Conservation (phyloP, 2,329 filamentous ascomycete genomes). For the Penicillium freii region DNA sequence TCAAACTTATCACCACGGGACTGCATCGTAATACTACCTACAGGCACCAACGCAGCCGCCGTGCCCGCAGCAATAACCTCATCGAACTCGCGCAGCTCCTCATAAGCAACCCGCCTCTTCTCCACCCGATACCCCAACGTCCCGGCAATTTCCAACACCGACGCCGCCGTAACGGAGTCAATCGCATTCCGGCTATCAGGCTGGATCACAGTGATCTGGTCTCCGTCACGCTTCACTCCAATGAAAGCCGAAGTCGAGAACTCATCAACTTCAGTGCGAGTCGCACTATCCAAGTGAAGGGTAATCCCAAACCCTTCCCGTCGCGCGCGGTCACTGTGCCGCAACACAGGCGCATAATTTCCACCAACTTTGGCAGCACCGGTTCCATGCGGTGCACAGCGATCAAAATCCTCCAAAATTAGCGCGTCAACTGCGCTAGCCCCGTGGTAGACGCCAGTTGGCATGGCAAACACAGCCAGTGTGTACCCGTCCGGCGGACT, state of each 20-base stretch:
- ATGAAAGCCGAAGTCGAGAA: constrained; percentile 95
- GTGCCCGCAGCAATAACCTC: constrained; percentile 93
- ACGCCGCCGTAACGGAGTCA: constrained; percentile 79
- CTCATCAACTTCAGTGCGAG: constrained; percentile 83
- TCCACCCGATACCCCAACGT: constrained; percentile 84
- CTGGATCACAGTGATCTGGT: constrained; percentile 70
- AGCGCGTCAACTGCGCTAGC: constrained; percentile 81
- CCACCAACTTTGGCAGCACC: constrained; percentile 92
- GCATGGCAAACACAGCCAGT: constrained; percentile 85
- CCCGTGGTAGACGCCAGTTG: constrained; percentile 92
- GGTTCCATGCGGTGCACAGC: constrained; percentile 84
- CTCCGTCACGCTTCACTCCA: constrained; percentile 64
- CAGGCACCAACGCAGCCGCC: constrained; percentile 85
- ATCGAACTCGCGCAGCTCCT: constrained; percentile 61
- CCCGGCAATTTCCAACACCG: constrained; percentile 69
- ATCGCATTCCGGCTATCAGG: constrained; percentile 87
- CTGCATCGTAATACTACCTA: constrained; percentile 79
- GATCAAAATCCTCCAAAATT: constrained; percentile 90
- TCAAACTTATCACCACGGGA: constrained; percentile 56
- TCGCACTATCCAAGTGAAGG: constrained; percentile 83
- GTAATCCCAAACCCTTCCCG: constrained; percentile 87
- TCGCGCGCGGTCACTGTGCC: constrained; percentile 79
- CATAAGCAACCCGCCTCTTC: constrained; percentile 61
- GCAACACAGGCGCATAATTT: constrained; percentile 90
- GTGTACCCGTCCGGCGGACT: constrained; percentile 88